Base-by-base conservation (phyloP, 352 stramenopile species). In the Globisporangium paddicum region DNA sequence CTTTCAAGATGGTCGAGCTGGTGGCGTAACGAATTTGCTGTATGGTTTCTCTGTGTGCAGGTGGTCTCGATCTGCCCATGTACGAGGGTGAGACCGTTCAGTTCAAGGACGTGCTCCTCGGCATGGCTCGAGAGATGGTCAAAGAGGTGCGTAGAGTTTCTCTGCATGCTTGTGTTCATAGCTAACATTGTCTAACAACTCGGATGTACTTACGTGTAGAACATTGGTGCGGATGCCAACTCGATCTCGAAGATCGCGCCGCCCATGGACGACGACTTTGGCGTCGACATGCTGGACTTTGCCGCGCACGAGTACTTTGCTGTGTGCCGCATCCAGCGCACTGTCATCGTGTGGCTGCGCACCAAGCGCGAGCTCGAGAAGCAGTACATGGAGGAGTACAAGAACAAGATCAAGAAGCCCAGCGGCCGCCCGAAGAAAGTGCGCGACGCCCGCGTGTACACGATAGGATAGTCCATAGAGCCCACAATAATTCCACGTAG, bases 61-160 rank as follows among this genome's bases (percentile, higher is more conserved):
- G 75, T 53, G 69, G 73, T 41, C 64, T 95, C n/a, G 67, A 84
- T 10, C 64, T 98, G 19, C 77, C 79, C 4, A 62, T 97, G 30
- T 96, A 95, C 52, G 79, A 94, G 46, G 82, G 86, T 37, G 76
- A 93, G 49, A 73, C 71, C 32, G 73, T 97, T 2, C 72, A 96
- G 44, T 97, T 98, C 63, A 79, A 86, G 23, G 86, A 97, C 63
- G 87, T 97, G 16, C 71, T 96, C 41, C 73, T 90, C 3, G 75
- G 79, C 32, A 89, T 90, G 82, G 75, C 82, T 1, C 71, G 80
- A 5, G 82, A 92, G 51, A 85, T 92, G 77, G 80, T 90, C 46
- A 89, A 89, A 72, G 73, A 79, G 71, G 82, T 90, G 61, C n/a
- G 77, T 19, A 11, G 13, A 21, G 21, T 55, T 9, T 10, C 18